Base-by-base conservation (phyloP, 1,284 basidiomycete species). In the Stereum hirsutum region DNA sequence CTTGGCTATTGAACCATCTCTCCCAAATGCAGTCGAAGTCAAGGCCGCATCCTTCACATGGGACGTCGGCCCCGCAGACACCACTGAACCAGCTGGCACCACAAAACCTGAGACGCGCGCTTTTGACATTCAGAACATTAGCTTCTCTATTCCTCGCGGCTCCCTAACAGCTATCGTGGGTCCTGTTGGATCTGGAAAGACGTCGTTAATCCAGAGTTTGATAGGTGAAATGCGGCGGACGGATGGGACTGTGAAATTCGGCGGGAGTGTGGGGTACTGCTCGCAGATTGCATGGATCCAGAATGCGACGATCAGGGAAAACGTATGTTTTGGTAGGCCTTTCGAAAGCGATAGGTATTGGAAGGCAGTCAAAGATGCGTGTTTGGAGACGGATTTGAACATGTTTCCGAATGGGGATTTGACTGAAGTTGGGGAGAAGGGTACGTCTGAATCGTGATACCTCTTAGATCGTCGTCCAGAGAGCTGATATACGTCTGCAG, bases 351-450 rank as follows among this genome's bases (percentile, higher is more conserved):
- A 77, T 36, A 72, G 75, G 27, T 94, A 91, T 57, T 84, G 82
- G 81, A 74, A 75, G 31, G 88, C 82, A 2, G 66, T 93, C 15
- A 68, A 69, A 8, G 80, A 86, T 54, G 74, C 87, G 0, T 90
- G 83, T 55, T 66, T 94, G 21, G 80, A 83, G 49, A 73, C 80
- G 2, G 89, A 93, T 62, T 64, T 93, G 19, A 82, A 84, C 33
- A 77, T 91, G 62, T 69, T 92, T 28, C 82, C 88, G 1, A 70
- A 87, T 47, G 88, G 88, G 4, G 89, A 95, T 55, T 57, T 84
- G 48, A 95, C 92, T 0, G 88, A 91, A 58, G 91, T 95, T 40
- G 91, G 91, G n/a, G 90, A 93, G 62, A 88, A 82, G 64, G 36
- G 81, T 61, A 33, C 6, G 54, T 15, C 5, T 15, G 6, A 15